Conservation (phyloP, 306 rosid genomes). For the Clitoria ternatea region DNA sequence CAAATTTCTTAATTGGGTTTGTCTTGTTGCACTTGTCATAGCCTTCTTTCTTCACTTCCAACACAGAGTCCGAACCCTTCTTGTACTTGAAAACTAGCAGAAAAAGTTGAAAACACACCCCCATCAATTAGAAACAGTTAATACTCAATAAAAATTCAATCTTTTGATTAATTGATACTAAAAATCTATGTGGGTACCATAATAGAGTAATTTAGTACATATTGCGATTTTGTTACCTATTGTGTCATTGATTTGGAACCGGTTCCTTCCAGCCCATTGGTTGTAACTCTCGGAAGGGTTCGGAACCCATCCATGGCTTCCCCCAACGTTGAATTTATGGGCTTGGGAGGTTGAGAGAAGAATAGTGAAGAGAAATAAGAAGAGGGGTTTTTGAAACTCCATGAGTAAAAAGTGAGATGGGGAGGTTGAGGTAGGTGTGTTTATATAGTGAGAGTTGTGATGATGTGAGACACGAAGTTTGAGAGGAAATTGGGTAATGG, state of each 20-base stretch:
- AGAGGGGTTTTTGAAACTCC: slow-evolving; percentile 26
- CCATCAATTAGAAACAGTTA: background rate
- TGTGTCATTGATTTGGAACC: slow-evolving; percentile 63
- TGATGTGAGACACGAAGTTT: background rate
- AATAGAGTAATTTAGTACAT: background rate
- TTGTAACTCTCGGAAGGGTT: slow-evolving; percentile 59
- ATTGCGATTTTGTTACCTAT: slow-evolving; percentile 34
- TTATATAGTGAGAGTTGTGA: background rate
- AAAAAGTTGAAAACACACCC: background rate
- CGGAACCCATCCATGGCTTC: slow-evolving; percentile 63
- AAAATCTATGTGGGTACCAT: background rate
- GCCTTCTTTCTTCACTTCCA: slow-evolving; percentile 61
- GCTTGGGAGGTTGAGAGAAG: slow-evolving; percentile 40
- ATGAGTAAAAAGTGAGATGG: background rate
- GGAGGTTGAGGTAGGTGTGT: background rate
- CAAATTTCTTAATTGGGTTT: slow-evolving; percentile 55
- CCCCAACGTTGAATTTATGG: slow-evolving; percentile 50
- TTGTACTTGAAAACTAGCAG: slow-evolving; percentile 64
- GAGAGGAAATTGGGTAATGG: background rate
- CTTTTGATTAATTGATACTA: background rate
- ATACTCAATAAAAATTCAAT: background rate
- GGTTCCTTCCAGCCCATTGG: slow-evolving; percentile 57
- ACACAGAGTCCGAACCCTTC: slow-evolving; percentile 69
- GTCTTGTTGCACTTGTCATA: slow-evolving; percentile 54
- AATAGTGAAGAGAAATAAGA: slow-evolving; percentile 2